Conservation (phyloP, 2,329 filamentous ascomycete genomes). For the Penicillium sp. region DNA sequence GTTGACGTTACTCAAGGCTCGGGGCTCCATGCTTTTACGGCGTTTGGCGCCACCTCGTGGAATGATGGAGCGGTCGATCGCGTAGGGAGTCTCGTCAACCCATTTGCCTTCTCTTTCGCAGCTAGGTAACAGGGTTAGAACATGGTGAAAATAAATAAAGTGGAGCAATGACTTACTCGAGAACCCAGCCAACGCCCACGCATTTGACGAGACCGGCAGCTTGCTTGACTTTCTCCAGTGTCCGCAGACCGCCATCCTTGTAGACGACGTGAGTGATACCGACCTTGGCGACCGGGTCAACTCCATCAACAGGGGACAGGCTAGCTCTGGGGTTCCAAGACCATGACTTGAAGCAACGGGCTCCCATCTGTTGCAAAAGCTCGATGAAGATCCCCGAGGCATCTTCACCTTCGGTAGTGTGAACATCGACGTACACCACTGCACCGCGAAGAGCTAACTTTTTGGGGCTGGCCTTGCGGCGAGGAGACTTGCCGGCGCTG, state of each 20-base stretch:
- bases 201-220: constrained; percentile 75
- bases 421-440: constrained; percentile 79
- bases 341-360: constrained; percentile 75
- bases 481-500: constrained; percentile 31
- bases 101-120: constrained; percentile 75
- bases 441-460: constrained; percentile 63
- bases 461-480: constrained; percentile 22
- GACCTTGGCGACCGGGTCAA: constrained; percentile 52
- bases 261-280: constrained; percentile 87
- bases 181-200: constrained; percentile 83
- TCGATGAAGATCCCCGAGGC: constrained; percentile 80
- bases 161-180: constrained; percentile 66
- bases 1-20: constrained; percentile 67
- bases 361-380: constrained; percentile 77
- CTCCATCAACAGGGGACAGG: constrained; percentile 34
- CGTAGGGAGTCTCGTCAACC: constrained; percentile 71
- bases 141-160: neutral
- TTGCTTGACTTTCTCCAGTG: constrained; percentile 75
- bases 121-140: constrained; percentile 41
- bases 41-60: constrained; percentile 71
- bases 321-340: constrained; percentile 65
- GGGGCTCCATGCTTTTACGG: constrained; percentile 80
- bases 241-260: constrained; percentile 80
- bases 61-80: constrained; percentile 65
- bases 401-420: constrained; percentile 77